Evolutionary conservation across 768 basidiomycete species (phyloP).

Genomic region (Phanerochaete carnosa): DNA sequence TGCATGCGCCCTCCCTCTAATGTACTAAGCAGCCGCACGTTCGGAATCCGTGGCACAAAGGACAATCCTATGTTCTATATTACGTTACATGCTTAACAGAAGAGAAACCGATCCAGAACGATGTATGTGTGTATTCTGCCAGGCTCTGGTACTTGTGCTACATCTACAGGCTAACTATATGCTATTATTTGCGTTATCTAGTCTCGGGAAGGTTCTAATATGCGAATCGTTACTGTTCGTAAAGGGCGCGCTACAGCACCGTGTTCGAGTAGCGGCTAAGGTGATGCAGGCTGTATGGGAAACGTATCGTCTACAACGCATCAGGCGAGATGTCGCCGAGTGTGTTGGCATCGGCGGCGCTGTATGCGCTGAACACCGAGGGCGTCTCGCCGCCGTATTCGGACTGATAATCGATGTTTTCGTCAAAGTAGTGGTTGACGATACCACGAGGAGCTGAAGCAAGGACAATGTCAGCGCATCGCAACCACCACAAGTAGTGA

Average conservation of each 20-base stretch:
- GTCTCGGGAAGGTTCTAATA: not conserved
- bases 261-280: too few species aligned
- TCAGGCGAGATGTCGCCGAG: conserved; percentile 72
- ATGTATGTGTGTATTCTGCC: too few species aligned
- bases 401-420: conserved; percentile 69
- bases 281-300: not conserved
- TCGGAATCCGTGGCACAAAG: not conserved
- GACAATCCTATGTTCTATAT: not conserved
- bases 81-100: not conserved
- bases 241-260: not conserved
- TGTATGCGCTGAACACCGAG: conserved; percentile 60
- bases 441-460: conserved; percentile 76
- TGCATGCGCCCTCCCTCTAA: too few species aligned
- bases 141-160: not conserved
- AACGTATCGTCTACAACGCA: conserved; percentile 30
- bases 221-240: not conserved
- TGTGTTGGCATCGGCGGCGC: conserved; percentile 50
- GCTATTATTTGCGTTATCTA: too few species aligned
- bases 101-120: not conserved
- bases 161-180: not conserved
- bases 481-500: not conserved
- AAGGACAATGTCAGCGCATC: conserved; percentile 2
- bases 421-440: conserved; percentile 93
- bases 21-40: not conserved
- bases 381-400: conserved; percentile 72